These are phyloP conservation scores for Sporothrix inflata DNA, from an alignment of 2,329 filamentous ascomycete species.

Conservation along the genomic window DNA sequence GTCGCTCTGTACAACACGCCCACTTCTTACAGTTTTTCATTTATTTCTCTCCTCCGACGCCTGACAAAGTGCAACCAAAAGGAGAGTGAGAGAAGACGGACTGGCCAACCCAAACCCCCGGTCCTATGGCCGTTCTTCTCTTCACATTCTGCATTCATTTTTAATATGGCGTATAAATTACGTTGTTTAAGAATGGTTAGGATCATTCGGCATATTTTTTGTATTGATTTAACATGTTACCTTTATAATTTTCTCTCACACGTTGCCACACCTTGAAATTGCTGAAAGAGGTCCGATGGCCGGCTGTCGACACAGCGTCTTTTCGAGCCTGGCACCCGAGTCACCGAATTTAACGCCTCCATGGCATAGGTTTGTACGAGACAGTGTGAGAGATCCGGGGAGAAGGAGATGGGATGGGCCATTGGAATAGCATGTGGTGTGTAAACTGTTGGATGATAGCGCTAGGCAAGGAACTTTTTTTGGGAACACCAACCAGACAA, in stretches of 20 bases:
- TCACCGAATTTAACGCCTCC: not conserved
- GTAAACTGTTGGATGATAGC: not conserved
- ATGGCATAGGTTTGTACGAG: not conserved
- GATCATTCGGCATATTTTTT: not conserved
- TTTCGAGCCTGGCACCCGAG: not conserved
- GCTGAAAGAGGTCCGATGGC: no score
- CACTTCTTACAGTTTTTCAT: not conserved
- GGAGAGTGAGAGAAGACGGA: not conserved
- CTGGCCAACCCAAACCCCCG: not conserved
- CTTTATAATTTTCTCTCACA: no score
- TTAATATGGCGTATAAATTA: not conserved
- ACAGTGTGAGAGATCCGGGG: not conserved
- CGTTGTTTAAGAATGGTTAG: not conserved
- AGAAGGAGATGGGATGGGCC: not conserved
- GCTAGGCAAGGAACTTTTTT: no score
- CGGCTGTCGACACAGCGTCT: no score
- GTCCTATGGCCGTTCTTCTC: not conserved
- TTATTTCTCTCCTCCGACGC: not conserved
- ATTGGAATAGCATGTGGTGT: not conserved
- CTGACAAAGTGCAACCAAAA: not conserved
- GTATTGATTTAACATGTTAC: not conserved
- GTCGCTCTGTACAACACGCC: not conserved
- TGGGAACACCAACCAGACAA: not conserved
- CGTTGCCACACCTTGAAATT: no score
- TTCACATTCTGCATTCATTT: not conserved